A percentile compares a stretch with the other conserved stretches of the same genome.
These are phyloP conservation scores for Leucogyrophana mollusca DNA, from an alignment of 768 basidiomycete genomes.

Conservation along the genomic window DNA sequence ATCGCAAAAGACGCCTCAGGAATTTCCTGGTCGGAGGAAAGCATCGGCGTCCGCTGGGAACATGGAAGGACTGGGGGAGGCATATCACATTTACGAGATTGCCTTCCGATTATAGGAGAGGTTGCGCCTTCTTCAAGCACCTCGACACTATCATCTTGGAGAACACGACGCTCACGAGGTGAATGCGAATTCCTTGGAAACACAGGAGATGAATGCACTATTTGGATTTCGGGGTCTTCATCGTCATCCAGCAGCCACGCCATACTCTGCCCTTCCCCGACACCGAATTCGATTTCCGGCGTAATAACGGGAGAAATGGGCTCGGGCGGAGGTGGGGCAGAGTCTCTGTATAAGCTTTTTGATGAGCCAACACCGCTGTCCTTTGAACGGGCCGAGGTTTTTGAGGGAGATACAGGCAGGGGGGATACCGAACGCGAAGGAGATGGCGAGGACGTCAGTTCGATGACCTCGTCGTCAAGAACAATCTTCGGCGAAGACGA, in stretches of 20 bases:
- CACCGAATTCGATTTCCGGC: background rate
- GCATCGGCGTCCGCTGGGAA: conserved; percentile 19
- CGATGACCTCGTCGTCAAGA: conserved; percentile 24
- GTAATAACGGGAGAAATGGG: background rate
- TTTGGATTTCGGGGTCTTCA: conserved; percentile 51
- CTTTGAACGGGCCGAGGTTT: conserved; percentile 1
- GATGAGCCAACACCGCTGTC: background rate
- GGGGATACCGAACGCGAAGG: conserved; percentile 17
- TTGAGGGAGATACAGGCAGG: conserved; percentile 2
- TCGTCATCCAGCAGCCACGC: conserved; percentile 70
- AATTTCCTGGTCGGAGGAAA: conserved; percentile 19
- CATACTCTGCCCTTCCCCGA: conserved; percentile 40
- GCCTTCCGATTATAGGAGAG: conserved; percentile 5
- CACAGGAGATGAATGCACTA: conserved; percentile 51
- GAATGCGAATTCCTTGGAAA: conserved; percentile 8
- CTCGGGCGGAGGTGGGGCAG: conserved; percentile 1
- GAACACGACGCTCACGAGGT: conserved; percentile 1
- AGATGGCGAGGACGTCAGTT: conserved; percentile 30
- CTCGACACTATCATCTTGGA: conserved; percentile 23
- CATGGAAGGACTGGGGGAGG: conserved; percentile 35
- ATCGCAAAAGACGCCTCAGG: conserved; percentile 47
- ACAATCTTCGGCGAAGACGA: conserved; percentile 23
- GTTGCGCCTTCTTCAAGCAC: conserved; percentile 13
- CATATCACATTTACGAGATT: conserved; percentile 21
- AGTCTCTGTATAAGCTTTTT: conserved; percentile 11